Evolutionary conservation across 441 rosid genomes (phyloP).

Genomic region (Aleurites moluccanus): DNA sequence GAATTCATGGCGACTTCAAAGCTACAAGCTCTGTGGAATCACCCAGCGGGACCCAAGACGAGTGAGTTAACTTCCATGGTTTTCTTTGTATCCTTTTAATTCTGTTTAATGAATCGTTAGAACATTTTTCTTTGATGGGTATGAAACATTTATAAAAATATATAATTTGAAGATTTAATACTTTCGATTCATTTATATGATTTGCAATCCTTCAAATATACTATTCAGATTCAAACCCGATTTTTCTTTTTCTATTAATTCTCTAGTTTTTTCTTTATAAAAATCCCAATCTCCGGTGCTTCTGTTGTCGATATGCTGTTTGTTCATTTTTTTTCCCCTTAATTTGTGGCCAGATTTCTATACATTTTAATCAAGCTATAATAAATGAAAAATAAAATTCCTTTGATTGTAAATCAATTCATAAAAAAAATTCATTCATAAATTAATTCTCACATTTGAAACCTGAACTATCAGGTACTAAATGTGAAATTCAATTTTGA

Average conservation of each 20-base stretch:
- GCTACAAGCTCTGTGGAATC: conserved; percentile 89
- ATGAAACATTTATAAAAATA: not conserved
- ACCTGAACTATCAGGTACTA: too few species aligned
- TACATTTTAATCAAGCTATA: too few species aligned
- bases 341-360: too few species aligned
- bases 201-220: not conserved
- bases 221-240: not conserved
- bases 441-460: too few species aligned
- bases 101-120: not conserved
- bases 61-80: conserved; percentile 35
- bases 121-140: not conserved
- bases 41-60: conserved; percentile 94
- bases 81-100: not conserved
- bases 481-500: too few species aligned
- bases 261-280: not conserved
- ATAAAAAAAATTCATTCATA: too few species aligned
- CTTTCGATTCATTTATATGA: not conserved
- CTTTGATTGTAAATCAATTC: too few species aligned
- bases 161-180: not conserved
- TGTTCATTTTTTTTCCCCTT: too few species aligned
- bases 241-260: not conserved
- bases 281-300: not conserved
- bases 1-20: conserved; percentile 63
- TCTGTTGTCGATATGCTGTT: not conserved
- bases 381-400: too few species aligned